Base-by-base conservation (phyloP, 305 asterid genomes). In the Salvia sclarea region DNA sequence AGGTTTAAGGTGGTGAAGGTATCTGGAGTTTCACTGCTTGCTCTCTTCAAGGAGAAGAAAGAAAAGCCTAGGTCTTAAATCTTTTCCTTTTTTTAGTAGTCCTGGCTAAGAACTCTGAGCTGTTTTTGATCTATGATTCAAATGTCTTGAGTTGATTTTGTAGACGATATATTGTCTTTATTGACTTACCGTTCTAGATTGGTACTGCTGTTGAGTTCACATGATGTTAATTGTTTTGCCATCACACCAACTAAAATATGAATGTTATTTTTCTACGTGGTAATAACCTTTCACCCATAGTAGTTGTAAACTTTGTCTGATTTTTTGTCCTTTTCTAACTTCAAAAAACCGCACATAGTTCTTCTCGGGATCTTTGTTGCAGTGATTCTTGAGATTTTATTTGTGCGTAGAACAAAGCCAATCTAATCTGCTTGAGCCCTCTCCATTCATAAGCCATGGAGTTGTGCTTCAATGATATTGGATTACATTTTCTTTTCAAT, bases 351-450 rank as follows among this genome's bases (percentile, higher is more conserved):
- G 87, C 87, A 80, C 87, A 73, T 73, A 80, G 85, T 83, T 83
- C 87, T 80, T 83, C 83, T 77, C 55, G 49, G 52, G 67, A 70
- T 59, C 62, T 28, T 7, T 8, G 1, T 6, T 1, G 2, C 53
- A 21, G 59, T 78, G 76, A 68, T 67, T 80, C 73, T 58, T 13
- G 74, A 47, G 85, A 78, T 83, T 83, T 83, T 83, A 80, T 80
- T 5, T 80, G 88, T 82, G 87, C 83, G 81, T 25, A 82, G 25
- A 79, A 1, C 70, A 53, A 53, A 82, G 31, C 7, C 58, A 9
- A 17, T 77, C 81, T 79, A 61, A 37, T 82, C 83, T 82, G 80
- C 83, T 82, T 80, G 64, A 82, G 88, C 75, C 81, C 76, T 64
- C 79, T 75, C 83, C 76, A 17, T 16, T 11, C 50, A 16, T n/a